These are phyloP conservation scores for Exserohilum turcica DNA, from an alignment of 2,329 filamentous ascomycete species.

Conservation along the genomic window DNA sequence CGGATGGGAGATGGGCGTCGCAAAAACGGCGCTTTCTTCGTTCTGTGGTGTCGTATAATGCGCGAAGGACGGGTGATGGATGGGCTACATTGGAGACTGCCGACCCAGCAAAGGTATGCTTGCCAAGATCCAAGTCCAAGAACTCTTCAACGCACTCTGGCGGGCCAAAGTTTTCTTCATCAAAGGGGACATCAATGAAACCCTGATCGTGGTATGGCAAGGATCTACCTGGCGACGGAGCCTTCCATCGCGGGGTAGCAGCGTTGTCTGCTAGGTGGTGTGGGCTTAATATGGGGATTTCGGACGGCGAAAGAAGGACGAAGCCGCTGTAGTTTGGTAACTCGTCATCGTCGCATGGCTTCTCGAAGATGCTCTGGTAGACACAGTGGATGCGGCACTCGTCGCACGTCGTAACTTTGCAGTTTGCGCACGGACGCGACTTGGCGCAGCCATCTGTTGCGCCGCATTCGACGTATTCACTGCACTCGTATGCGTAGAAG, in stretches of 20 bases:
- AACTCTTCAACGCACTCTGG: constrained; percentile 34
- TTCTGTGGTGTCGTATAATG: constrained; percentile 33
- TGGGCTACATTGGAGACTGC: constrained; percentile 21
- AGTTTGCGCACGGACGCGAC: constrained; percentile 32
- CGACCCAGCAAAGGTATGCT: constrained; percentile 21
- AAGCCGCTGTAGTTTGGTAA: constrained; percentile 41
- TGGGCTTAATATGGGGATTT: constrained; percentile 39
- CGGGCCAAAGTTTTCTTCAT: constrained; percentile 19
- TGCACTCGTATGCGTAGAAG: constrained; percentile 30
- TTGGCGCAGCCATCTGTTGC: constrained; percentile 16
- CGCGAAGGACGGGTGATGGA: constrained; percentile 34
- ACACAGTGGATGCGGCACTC: constrained; percentile 45
- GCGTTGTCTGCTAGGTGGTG: constrained; percentile 24
- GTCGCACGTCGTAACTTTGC: constrained; percentile 40
- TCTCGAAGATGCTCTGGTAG: constrained; percentile 39
- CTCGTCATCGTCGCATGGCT: constrained; percentile 32
- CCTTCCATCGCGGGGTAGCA: constrained; percentile 10
- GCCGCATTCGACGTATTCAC: constrained; percentile 32
- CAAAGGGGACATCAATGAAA: constrained; percentile 37
- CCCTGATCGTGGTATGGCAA: constrained; percentile 40
- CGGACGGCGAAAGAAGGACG: constrained; percentile 28
- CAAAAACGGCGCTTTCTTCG: constrained; percentile 23
- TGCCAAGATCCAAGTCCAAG: constrained; percentile 33
- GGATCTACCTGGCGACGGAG: constrained; percentile 9
- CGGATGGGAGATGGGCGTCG: constrained; percentile 5